Evolutionary conservation across 148 eudicot species (phyloP).

Genomic region (Rhododendron simsii): DNA sequence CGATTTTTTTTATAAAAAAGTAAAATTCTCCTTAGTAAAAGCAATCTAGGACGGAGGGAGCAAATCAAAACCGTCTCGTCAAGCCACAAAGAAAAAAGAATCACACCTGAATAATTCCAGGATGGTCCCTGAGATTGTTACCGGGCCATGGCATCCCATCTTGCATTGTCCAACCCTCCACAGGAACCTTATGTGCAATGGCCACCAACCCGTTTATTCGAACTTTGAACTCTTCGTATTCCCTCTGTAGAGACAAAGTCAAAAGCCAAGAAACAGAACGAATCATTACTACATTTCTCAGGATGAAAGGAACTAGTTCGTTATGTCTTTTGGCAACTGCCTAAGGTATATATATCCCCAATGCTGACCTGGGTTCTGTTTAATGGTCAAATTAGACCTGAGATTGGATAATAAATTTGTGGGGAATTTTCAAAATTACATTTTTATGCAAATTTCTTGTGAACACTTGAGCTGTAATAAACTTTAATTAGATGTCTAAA

Average conservation of each 20-base stretch:
- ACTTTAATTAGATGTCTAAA: too few species aligned
- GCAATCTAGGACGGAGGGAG: too few species aligned
- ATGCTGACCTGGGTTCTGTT: too few species aligned
- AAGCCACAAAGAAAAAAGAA: background rate
- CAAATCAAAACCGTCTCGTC: slow-evolving; percentile 17
- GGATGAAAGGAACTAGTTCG: background rate
- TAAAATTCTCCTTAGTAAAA: too few species aligned
- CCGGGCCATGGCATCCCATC: slow-evolving; percentile 99
- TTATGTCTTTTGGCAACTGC: background rate
- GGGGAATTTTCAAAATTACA: too few species aligned
- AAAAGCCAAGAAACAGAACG: background rate
- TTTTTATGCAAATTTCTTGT: too few species aligned
- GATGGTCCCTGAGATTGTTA: slow-evolving; percentile 94
- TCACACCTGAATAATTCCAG: slow-evolving; percentile 96
- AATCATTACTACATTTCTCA: background rate
- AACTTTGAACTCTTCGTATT: slow-evolving; percentile 90
- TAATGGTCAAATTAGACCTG: too few species aligned
- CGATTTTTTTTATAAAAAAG: too few species aligned
- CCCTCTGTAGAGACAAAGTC: slow-evolving; percentile 61
- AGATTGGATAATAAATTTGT: too few species aligned
- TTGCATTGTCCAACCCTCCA: slow-evolving; percentile 99
- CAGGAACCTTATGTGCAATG: slow-evolving; percentile 92
- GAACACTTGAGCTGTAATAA: too few species aligned
- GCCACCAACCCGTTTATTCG: slow-evolving; percentile 84
- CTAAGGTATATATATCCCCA: too few species aligned